These are phyloP conservation scores for Emericellopsis atlantica DNA, from an alignment of 2,329 filamentous ascomycete species.

Conservation along the genomic window DNA sequence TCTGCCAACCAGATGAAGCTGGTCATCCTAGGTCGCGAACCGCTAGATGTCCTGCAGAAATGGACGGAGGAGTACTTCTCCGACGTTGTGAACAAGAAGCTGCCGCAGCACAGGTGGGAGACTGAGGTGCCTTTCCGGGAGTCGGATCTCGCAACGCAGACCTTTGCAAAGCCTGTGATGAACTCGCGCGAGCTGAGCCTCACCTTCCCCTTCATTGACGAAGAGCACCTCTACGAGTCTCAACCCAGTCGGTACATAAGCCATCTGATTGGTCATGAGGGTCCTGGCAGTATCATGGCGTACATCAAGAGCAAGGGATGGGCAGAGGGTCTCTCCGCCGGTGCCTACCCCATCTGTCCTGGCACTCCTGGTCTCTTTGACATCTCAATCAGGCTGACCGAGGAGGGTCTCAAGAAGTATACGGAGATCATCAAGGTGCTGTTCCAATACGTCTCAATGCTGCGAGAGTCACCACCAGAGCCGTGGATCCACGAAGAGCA, in stretches of 20 bases:
- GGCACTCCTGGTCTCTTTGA: conserved; percentile 69
- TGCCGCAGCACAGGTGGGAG: conserved; percentile 47
- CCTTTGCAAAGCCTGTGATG: conserved; percentile 87
- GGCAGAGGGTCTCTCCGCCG: conserved; percentile 73
- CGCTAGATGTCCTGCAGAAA: conserved; percentile 66
- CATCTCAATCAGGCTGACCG: conserved; percentile 66
- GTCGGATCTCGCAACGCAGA: conserved; percentile 48
- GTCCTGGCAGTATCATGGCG: conserved; percentile 81
- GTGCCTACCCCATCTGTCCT: conserved; percentile 62
- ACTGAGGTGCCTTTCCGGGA: conserved; percentile 35
- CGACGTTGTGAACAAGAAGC: conserved; percentile 67
- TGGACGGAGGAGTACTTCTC: conserved; percentile 83
- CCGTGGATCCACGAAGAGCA: conserved; percentile 93
- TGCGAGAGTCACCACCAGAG: conserved; percentile 68
- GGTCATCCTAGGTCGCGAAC: conserved; percentile 71
- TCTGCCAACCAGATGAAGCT: conserved; percentile 92
- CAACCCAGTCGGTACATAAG: conserved; percentile 79
- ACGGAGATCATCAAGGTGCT: conserved; percentile 70
- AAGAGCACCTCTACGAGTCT: conserved; percentile 65
- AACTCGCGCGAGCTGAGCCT: conserved; percentile 70
- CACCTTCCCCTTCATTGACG: conserved; percentile 74
- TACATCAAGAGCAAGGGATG: conserved; percentile 85
- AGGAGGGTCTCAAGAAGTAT: conserved; percentile 73
- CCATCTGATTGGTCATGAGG: conserved; percentile 85
- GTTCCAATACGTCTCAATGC: conserved; percentile 84